Conservation (phyloP, 345 rosid species). For the Dimocarpus longan region DNA sequence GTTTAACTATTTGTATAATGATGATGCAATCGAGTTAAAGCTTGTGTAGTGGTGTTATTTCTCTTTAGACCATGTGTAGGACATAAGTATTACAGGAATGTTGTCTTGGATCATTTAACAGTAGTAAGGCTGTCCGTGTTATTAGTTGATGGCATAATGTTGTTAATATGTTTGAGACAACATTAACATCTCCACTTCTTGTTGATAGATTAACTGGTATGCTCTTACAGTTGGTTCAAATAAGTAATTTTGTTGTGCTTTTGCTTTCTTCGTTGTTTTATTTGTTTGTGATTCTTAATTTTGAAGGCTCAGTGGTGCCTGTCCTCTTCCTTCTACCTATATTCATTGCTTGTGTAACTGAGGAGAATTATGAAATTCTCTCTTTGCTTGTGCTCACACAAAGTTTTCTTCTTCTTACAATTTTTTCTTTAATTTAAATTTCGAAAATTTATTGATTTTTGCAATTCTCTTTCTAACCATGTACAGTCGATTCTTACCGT, state of each 20-base stretch:
- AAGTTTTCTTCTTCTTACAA: not conserved
- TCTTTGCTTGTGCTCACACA: not conserved
- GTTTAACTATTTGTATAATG: not conserved
- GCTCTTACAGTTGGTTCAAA: too few relatives aligned
- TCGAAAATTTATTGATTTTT: not conserved
- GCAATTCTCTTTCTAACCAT: not conserved
- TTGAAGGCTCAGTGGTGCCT: not conserved
- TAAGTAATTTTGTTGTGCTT: too few relatives aligned
- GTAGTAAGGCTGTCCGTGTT: not conserved
- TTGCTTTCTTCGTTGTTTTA: too few relatives aligned
- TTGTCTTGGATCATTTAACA: not conserved
- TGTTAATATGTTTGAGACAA: not conserved
- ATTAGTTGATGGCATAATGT: too few relatives aligned
- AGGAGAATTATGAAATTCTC: not conserved
- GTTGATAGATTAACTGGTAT: not conserved
- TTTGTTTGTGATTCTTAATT: too few relatives aligned
- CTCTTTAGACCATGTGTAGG: not conserved
- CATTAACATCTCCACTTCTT: not conserved
- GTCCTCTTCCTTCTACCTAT: not conserved
- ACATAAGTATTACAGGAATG: not conserved
- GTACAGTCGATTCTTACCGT: slow-evolving; percentile 61
- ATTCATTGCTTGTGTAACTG: not conserved
- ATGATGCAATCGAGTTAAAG: not conserved
- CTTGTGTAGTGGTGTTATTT: not conserved
- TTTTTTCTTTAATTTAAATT: not conserved